Base-by-base conservation (phyloP, 306 rosid genomes). In the Macrotyloma uniflorum region DNA sequence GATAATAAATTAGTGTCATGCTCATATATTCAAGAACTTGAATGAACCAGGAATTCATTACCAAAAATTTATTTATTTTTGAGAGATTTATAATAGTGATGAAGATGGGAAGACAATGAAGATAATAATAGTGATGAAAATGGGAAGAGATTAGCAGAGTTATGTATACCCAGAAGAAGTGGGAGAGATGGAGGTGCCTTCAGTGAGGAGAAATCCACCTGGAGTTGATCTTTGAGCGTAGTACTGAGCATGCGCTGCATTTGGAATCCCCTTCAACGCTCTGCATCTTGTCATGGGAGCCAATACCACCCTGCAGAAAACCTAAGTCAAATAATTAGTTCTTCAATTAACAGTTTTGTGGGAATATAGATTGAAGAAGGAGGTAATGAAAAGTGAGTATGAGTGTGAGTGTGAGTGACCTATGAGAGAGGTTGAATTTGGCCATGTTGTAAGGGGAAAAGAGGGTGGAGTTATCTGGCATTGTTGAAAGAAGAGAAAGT, bases 231-330 rank as follows among this genome's bases (percentile, higher is more conserved):
- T 74, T 43, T 85, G 86, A 23, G 51, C 9, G 0, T 85, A 85
- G 57, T 82, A 85, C 53, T 82, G 65, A 0, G 28, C 77, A 18
- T 53, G 67, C 1, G 74, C 88, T 5, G 67, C 63, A 4, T 45
- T 53, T 40, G 88, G 88, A 40, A 79, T 75, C 63, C 77, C 81
- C 1, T 85, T 75, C 69, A 85, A 14, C 3, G 82, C 86, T 38
- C 88, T 82, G 73, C 88, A 85, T 81, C 88, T 74, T 2, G 88
- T 85, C 86, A 85, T 69, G 38, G 88, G 88, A 22, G 88, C 88
- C 28, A 85, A 58, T 12, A 82, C 88, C 28, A 85, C 42, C 79
- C 88, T 84, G 67, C 73, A 57, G 20, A 16, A 16, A 47, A 47
- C 19, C 20, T 18, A 47, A 15, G 2, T 46, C 15, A 45, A 12